Base-by-base conservation (phyloP, 2,329 filamentous ascomycete genomes). In the Gaeumannomyces tritici region DNA sequence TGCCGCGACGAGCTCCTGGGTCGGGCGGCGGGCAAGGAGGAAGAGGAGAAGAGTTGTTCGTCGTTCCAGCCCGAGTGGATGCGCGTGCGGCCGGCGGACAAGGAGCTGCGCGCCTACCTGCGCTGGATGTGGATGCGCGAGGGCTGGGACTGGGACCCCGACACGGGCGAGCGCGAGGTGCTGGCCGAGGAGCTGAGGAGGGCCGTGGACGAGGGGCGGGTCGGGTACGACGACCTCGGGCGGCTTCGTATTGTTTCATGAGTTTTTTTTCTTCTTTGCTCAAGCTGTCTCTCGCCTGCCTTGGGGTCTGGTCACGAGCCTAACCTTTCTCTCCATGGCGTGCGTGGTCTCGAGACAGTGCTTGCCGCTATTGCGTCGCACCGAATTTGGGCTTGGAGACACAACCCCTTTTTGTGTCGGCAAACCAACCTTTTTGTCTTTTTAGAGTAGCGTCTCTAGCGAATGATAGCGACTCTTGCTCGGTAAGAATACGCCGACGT, bases 101-200 rank as follows among this genome's bases (percentile, higher is more conserved):
- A 96, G 75, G 93, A 97, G 73, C 77, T 97, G n/a, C 82, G 90
- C 56, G 91, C 91, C 0, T 96, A 87, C 75, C 74, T 97, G 69
- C 82, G 88, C 54, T 97, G 93, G 92, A 90, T 92, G 85, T 96
- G 93, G 92, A 83, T 95, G 76, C 85, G 87, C 57, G 90, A 96
- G 69, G 91, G 91, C 0, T 93, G 87, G 83, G 79, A 86, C 55
- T 96, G 91, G 91, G 83, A 96, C 75, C 85, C 86, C 1, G 72
- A 77, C 31, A 92, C 88, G 0, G 92, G 91, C 1, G 80, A 87
- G 60, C 82, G 79, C 64, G 76, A 77, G 29, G 74, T 81, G 29
- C 77, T 89, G 11, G 70, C 77, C 2, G 76, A 76, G 29, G 80
- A 83, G 57, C 71, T 89, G 73, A 76, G 81, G 67, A 74, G 71